Evolutionary conservation across 345 rosid genomes (phyloP).

Genomic region (Dimocarpus longan): DNA sequence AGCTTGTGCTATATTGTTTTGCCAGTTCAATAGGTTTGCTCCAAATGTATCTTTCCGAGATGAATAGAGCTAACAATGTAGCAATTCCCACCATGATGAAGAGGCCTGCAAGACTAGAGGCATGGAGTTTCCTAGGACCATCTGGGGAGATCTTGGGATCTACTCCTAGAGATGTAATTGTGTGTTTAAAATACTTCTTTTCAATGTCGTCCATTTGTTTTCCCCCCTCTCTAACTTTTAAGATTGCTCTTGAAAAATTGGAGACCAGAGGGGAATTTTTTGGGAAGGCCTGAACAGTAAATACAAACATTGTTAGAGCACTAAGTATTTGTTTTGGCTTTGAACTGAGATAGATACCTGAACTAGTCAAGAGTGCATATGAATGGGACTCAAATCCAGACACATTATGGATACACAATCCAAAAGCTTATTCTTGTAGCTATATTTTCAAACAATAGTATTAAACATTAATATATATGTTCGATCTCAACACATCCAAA

Average conservation of each 20-base stretch:
- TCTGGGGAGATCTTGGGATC: background rate
- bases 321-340: too few species aligned
- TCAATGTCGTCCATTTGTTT: slow-evolving; percentile 7
- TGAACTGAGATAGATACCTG: too few species aligned
- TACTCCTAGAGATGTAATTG: background rate
- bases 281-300: slow-evolving; percentile 22
- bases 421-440: too few species aligned
- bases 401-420: too few species aligned
- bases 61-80: slow-evolving; percentile 19
- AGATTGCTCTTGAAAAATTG: slow-evolving; percentile 24
- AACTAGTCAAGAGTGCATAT: background rate
- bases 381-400: too few species aligned
- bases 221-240: slow-evolving; percentile 10
- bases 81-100: slow-evolving; percentile 25
- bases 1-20: background rate
- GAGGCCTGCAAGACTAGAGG: slow-evolving; percentile 32
- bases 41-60: slow-evolving; percentile 13
- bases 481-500: too few species aligned
- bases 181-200: slow-evolving; percentile 7
- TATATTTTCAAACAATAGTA: too few species aligned
- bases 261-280: slow-evolving; percentile 21
- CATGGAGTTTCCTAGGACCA: slow-evolving; percentile 6
- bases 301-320: background rate
- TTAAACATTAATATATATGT: too few species aligned
- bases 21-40: background rate